phyloP scores from a whole-genome alignment of 805 yeast species.

The Kuraishia piskuri region DNA sequence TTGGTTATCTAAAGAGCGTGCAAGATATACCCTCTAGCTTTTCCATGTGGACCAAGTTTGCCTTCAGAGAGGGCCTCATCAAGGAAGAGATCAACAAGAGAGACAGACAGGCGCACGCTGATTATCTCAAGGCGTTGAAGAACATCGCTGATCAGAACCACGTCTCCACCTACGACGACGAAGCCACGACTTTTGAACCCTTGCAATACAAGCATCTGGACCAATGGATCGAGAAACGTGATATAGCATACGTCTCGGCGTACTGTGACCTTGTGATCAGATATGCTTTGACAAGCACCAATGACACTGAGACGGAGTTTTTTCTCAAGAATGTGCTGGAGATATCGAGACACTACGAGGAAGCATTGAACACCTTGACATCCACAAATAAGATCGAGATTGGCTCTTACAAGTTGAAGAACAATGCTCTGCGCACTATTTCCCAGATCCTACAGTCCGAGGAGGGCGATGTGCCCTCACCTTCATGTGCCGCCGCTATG shows the following conservation, averaged over 20 bases:
- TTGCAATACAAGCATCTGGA: slow-evolving; percentile 15
- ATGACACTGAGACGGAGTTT: slow-evolving; percentile 15
- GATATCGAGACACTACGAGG: slow-evolving; percentile 20
- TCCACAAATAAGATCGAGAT: slow-evolving; percentile 3
- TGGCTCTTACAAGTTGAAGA: slow-evolving; percentile 20
- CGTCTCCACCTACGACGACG: slow-evolving; percentile 12
- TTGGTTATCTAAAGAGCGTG: slow-evolving; percentile 17
- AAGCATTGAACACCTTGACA: slow-evolving; percentile 10
- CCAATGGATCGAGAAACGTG: slow-evolving; percentile 20
- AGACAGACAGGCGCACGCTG: slow-evolving; percentile 23
- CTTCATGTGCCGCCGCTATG: slow-evolving; percentile 11
- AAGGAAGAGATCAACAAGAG: slow-evolving; percentile 27
- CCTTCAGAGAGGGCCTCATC: slow-evolving; percentile 27
- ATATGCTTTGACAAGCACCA: slow-evolving; percentile 26
- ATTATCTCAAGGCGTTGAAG: slow-evolving; percentile 22
- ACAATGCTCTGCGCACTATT: slow-evolving; percentile 25
- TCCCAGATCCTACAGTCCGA: slow-evolving; percentile 12
- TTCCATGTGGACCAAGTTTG: slow-evolving; percentile 19
- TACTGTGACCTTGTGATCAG: slow-evolving; percentile 30
- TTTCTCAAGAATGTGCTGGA: slow-evolving; percentile 21
- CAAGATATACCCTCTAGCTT: slow-evolving; percentile 20
- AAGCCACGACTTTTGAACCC: slow-evolving; percentile 12
- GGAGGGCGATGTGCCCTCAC: slow-evolving; percentile 4
- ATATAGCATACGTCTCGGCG: slow-evolving; percentile 21
- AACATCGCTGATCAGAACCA: slow-evolving; percentile 22